Evolutionary conservation across 306 rosid genomes (phyloP), one percentile per base, ranked within the genome.

Genomic region (Heteromeles arbutifolia): DNA sequence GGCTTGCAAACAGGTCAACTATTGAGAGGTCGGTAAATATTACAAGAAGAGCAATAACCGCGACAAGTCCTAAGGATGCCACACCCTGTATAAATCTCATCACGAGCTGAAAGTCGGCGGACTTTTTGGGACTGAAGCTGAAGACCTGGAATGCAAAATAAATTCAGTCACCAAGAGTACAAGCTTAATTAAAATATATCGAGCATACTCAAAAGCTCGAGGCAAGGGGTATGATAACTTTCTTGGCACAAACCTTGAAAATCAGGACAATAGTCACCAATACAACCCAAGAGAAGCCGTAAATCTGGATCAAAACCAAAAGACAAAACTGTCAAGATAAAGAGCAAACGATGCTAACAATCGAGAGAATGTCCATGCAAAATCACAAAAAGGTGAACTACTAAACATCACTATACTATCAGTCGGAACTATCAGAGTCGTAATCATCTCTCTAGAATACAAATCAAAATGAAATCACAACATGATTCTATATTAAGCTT

Each of bases 261-360:
- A 92, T 84, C 87, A 95, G 63, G 79, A 85, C 97, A 78, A 95
- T 48, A 73, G 81, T 88, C 73, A 92, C 84, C 81, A 95, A 78
- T 59, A 89, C 96, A 59, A 26, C 90, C 97, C 99, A 95, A 15
- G 99, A 95, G 88, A 88, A 92, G 76, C 99, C 99, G 81, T 92
- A 92, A 52, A 92, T 50, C 99, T 95, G 79, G 48, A 84, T 41
- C 9, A 41, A 4, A 44, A 25, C 54, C 54, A 83, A 50, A 21
- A 69, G 70, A 82, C 37, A 65, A 53, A 81, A 63, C 66, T 37
- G 74, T 85, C 75, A 83, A 68, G 28, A 65, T 67, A 66, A 70
- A 34, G 57, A 70, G 74, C 5, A 7, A 39, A 57, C 22, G 11
- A 65, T 39, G 24, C 72, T 28, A 45, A 48, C 52, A 70, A 76